Base-by-base conservation (phyloP, 495 filamentous ascomycete species). In the Xylaria castorea region DNA sequence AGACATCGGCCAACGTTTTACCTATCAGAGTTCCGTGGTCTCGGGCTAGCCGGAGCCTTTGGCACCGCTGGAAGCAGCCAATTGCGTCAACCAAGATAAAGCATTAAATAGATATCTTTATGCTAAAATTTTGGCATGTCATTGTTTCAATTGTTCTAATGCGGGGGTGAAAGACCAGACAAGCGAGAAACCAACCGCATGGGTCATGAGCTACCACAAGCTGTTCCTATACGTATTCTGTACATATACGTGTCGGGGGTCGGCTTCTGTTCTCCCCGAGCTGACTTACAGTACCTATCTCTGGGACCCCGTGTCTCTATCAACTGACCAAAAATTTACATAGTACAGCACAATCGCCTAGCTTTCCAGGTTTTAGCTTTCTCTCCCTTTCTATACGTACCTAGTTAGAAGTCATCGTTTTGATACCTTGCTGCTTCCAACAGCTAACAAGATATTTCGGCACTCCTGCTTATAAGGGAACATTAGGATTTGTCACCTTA, bases 241-340 rank as follows among this genome's bases (percentile, higher is more conserved):
- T 61, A 61, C 5, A 18, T 55, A 11, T 57, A 1, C 0, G 27
- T 48, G 18, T 70, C 68, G 68, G 68, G 2, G 27, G 30, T 70
- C 68, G 68, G 68, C 57, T 5, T 70, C 50, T 62, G 30, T 38
- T 50, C 16, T 16, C 27, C 20, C 68, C 68, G 68, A 25, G 64
- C 64, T 27, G 40, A 36, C 27, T n/a, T n/a, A n/a, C n/a, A n/a
- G n/a, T n/a, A n/a, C n/a, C n/a, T 27, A 40, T 66, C 27, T 48
- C 27, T 18, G 14, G 2, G 42, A 18, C 42, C 46, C 46, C n/a
- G n/a, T 14, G 48, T 53, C 22, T 53, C 7, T 14, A 53, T 22
- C 22, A 53, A 53, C 8, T 53, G 46, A 50, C 46, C 46, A 20
- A 1, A 50, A 50, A 50, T 8, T 42, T 12, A 42, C 14, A 42